Evolutionary conservation across 1,284 basidiomycete genomes (phyloP), one percentile per base, ranked within the genome.

Genomic region (Boletus semigastroideus): DNA sequence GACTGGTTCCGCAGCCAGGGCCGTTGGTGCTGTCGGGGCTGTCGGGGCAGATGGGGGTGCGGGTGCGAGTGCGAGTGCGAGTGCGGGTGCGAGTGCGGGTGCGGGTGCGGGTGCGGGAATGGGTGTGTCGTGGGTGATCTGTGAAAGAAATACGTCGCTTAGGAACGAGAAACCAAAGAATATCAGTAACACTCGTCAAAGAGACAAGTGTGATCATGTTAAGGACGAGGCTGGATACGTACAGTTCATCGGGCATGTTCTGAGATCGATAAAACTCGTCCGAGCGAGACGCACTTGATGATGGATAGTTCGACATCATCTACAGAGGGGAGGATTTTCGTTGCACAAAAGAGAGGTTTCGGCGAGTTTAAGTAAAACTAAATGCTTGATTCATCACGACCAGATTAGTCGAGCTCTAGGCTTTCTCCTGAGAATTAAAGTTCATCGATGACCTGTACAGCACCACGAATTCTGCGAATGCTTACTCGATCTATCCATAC

Each of bases 81-180:
- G n/a, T n/a, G n/a, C n/a, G n/a, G 20, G 31, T 12, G 28, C 10
- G n/a, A 17, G n/a, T n/a, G 20, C 8, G 10, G 34, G 17, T 9
- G n/a, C 27, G 6, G 22, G 9, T 4, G 12, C 20, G 1, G 14
- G 22, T 9, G 16, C 12, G 31, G 17, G 8, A 19, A 33, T 5
- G 3, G 60, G 44, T 5, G 33, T 4, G 16, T 46, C 51, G 6
- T 7, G 11, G 22, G 50, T 41, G n/a, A 63, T 11, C 4, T 46
- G 59, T 5, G 52, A 40, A 17, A 62, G 47, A 12, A 65, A 49
- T 39, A 53, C 63, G 5, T 65, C 61, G 0, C 60, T 62, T 45
- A 7, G 16, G 2, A 22, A 20, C 5, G 17, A 41, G 36, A 45
- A 16, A n/a, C 16, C 14, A 5, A 17, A 16, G 33, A 45, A 16